Conservation (phyloP, 208 protist genomes). For the Trypanosoma boissoni region DNA sequence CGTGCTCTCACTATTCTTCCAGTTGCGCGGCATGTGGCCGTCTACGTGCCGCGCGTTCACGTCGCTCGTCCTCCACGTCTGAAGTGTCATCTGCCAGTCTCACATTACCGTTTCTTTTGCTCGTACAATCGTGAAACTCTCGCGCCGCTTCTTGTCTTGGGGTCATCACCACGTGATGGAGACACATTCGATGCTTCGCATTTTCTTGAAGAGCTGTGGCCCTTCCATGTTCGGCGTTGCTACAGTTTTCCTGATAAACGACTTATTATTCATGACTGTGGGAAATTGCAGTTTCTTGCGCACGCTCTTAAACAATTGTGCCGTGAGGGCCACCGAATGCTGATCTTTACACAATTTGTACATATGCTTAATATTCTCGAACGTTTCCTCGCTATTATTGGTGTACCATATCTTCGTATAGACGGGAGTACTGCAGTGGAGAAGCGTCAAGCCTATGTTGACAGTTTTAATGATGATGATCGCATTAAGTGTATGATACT, state of each 20-base stretch:
- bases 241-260: slow-evolving; percentile 94
- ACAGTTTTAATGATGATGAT: slow-evolving; percentile 92
- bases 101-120: slow-evolving; percentile 28
- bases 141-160: slow-evolving; percentile 37
- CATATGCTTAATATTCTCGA: slow-evolving; percentile 98
- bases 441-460: slow-evolving; percentile 89
- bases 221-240: slow-evolving; percentile 63
- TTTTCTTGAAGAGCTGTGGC: slow-evolving; percentile 67
- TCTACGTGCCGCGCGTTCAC: slow-evolving; percentile 59
- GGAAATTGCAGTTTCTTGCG: slow-evolving; percentile 94
- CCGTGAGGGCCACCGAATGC: slow-evolving; percentile 84
- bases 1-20: slow-evolving; percentile 39
- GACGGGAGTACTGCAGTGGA: slow-evolving; percentile 93
- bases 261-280: slow-evolving; percentile 96
- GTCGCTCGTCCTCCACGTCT: slow-evolving; percentile 36
- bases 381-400: slow-evolving; percentile 91
- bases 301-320: slow-evolving; percentile 75
- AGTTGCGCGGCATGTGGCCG: slow-evolving; percentile 40
- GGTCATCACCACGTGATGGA: background rate
- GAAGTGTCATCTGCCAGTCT: slow-evolving; percentile 43
- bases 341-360: slow-evolving; percentile 99
- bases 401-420: slow-evolving; percentile 92
- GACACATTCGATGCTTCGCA: slow-evolving; percentile 46
- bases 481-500: slow-evolving; percentile 97
- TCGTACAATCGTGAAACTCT: slow-evolving; percentile 23